Percentiles rank a stretch among this genome's conserved stretches.
phyloP scores from a whole-genome alignment of 768 basidiomycete genomes.

The Tricholoma terreum region DNA sequence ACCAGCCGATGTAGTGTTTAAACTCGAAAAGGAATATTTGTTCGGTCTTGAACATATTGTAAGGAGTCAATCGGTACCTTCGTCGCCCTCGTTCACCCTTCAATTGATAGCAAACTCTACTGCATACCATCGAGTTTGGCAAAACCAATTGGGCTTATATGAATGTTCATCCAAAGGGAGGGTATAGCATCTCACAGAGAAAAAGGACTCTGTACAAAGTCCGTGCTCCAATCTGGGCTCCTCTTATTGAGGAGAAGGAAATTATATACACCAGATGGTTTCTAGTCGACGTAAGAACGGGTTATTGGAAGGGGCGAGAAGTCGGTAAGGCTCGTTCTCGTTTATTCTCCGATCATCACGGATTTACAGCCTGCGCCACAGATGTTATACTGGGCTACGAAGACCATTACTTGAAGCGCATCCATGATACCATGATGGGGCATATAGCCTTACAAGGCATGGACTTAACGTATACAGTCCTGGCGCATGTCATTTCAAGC shows the following conservation, averaged over 20 bases:
- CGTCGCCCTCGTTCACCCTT: neutral
- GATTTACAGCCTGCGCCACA: constrained; percentile 7
- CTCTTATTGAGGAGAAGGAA: constrained; percentile 34
- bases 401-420: constrained; percentile 17
- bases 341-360: neutral
- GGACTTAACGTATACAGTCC: constrained; percentile 34
- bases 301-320: constrained; percentile 37
- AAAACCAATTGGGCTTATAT: constrained; percentile 37
- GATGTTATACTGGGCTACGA: constrained; percentile 34
- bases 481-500: constrained; percentile 31
- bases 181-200: constrained; percentile 29
- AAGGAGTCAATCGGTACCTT: neutral
- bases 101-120: constrained; percentile 24
- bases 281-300: constrained; percentile 26
- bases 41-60: constrained; percentile 20
- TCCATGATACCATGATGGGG: constrained; percentile 31
- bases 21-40: constrained; percentile 6
- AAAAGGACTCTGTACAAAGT: constrained; percentile 21
- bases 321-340: constrained; percentile 25
- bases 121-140: constrained; percentile 30
- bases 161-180: constrained; percentile 20
- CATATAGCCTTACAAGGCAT: constrained; percentile 26
- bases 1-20: neutral
- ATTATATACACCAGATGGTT: constrained; percentile 30
- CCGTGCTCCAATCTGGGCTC: constrained; percentile 33